A percentile compares a stretch with the other conserved stretches of the same genome.
These are phyloP conservation scores for Selaginella moellendorffii DNA, from an alignment of 75 land plant genomes.

Conservation along the genomic window DNA sequence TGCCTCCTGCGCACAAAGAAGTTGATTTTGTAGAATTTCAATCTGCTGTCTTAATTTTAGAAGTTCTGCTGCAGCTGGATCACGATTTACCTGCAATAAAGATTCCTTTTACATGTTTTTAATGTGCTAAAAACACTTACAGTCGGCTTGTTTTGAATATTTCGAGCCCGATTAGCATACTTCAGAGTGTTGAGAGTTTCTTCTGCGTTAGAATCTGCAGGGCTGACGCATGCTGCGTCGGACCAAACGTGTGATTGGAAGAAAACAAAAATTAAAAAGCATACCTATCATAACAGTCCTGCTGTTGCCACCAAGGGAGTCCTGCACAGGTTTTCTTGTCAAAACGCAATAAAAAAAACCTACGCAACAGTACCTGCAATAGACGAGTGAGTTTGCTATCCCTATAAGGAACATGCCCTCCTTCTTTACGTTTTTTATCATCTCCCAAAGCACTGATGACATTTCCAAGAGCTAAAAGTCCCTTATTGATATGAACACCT, in stretches of 20 bases:
- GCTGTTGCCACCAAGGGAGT: conserved; percentile 11
- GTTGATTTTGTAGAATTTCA: conserved; percentile 80
- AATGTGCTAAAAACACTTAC: conserved; percentile 31
- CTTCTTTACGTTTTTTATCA: conserved; percentile 6
- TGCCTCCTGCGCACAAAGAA: conserved; percentile 63
- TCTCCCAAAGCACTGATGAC: conserved; percentile 7
- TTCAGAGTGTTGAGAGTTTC: conserved; percentile 96
- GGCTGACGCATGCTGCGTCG: conserved; percentile 89
- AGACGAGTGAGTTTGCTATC: conserved; percentile 6
- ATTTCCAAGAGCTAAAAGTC: conserved; percentile 3
- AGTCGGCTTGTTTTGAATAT: conserved; percentile 92
- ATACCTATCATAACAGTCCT: conserved; percentile 9
- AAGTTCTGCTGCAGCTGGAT: conserved; percentile 83
- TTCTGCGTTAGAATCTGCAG: conserved; percentile 97
- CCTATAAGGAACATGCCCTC: conserved; percentile 6
- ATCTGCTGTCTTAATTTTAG: conserved; percentile 83
- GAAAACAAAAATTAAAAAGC: neutral
- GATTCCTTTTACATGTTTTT: neutral
- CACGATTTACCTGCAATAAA: conserved; percentile 66
- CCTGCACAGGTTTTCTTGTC: conserved; percentile 14
- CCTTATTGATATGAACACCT: conserved; percentile 8
- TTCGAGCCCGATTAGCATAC: conserved; percentile 98
- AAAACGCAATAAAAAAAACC: no score
- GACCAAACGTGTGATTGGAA: no score
- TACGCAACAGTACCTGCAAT: conserved; percentile 10